These are phyloP conservation scores for Plectosphaerella sp. DNA, from an alignment of 2,329 filamentous ascomycete genomes.

Conservation along the genomic window DNA sequence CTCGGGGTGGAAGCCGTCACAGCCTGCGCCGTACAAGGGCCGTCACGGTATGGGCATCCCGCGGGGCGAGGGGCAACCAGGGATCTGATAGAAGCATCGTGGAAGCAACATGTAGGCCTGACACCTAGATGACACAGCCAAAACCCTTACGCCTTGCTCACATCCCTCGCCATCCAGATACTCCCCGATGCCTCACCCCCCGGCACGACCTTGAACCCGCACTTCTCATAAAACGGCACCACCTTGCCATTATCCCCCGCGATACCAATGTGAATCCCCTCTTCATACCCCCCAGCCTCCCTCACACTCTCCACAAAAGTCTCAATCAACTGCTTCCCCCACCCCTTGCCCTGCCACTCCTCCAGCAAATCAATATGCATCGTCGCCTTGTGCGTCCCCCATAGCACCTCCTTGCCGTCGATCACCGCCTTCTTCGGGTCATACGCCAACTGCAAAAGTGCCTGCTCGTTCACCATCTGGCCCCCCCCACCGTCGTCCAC, in stretches of 20 bases:
- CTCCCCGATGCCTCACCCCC: constrained; percentile 28
- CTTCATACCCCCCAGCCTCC: constrained; percentile 19
- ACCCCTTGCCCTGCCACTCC: constrained; percentile 35
- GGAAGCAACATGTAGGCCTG: no score
- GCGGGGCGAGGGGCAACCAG: constrained; percentile 2
- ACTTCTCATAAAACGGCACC: constrained; percentile 41
- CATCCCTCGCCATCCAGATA: constrained; percentile 37
- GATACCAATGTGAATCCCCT: constrained; percentile 39
- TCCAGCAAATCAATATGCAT: constrained; percentile 46
- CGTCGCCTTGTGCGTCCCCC: constrained; percentile 31
- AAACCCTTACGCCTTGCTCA: constrained; percentile 12
- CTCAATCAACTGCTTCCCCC: constrained; percentile 37
- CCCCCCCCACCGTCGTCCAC: neutral
- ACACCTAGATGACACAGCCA: neutral
- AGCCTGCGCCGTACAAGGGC: constrained; percentile 58
- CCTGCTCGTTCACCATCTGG: constrained; percentile 21
- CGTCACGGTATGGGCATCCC: constrained; percentile 55
- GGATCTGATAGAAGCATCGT: neutral
- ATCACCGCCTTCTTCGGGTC: constrained; percentile 16
- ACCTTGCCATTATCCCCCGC: constrained; percentile 42
- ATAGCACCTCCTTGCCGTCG: constrained; percentile 28
- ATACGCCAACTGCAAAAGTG: constrained; percentile 36
- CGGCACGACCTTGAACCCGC: constrained; percentile 36
- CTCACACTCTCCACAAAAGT: constrained; percentile 33
- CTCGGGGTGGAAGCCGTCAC: constrained; percentile 58